These are phyloP conservation scores for Quaeritorhiza haematococci DNA, from an alignment of 371 early-diverging fungal genomes.

Conservation along the genomic window DNA sequence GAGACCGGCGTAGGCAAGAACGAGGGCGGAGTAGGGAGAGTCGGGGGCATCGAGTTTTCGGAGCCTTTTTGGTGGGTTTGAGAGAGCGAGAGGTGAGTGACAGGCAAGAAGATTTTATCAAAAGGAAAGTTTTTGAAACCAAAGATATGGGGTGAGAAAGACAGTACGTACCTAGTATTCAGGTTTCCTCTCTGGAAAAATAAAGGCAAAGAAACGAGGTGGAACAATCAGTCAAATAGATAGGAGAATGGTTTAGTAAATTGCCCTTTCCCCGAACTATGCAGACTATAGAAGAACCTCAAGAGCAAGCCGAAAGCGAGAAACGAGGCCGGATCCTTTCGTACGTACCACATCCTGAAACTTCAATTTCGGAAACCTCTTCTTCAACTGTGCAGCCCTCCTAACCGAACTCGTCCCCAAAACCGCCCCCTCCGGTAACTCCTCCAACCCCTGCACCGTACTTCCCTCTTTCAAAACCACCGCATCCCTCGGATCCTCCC, in stretches of 20 bases:
- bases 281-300: no score
- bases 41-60: constrained; percentile 78
- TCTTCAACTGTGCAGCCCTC: constrained; percentile 80
- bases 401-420: constrained; percentile 91
- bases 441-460: constrained; percentile 40
- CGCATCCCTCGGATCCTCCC: constrained; percentile 90
- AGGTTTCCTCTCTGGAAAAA: constrained; percentile 59
- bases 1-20: constrained; percentile 66
- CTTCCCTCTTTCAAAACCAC: constrained; percentile 57
- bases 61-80: constrained; percentile 27
- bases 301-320: background rate
- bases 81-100: background rate
- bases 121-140: background rate
- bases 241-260: background rate
- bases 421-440: constrained; percentile 72
- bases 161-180: constrained; percentile 64
- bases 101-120: background rate
- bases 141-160: background rate
- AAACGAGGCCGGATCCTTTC: constrained; percentile 1
- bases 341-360: constrained; percentile 75
- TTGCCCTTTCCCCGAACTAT: background rate
- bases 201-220: constrained; percentile 1
- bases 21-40: constrained; percentile 69
- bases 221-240: background rate
- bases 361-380: constrained; percentile 68